Conservation (phyloP, 371 early-diverging fungal species). For the Actinomucor elegans region DNA sequence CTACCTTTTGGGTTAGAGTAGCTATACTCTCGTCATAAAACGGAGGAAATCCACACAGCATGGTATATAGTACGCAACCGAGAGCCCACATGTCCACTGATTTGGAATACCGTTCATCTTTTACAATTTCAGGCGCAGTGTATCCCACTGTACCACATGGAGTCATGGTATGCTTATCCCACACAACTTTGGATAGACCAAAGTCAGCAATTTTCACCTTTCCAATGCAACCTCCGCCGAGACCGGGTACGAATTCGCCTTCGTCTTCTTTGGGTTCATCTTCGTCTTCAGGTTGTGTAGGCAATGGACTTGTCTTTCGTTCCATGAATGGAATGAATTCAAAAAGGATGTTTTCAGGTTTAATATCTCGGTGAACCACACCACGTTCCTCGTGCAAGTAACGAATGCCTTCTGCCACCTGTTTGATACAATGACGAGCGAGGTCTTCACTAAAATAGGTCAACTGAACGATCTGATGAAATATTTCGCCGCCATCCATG, state of each 20-base stretch:
- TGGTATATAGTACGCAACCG: slow-evolving; percentile 89
- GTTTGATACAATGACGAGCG: slow-evolving; percentile 79
- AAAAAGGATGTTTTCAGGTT: slow-evolving; percentile 94
- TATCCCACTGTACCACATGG: slow-evolving; percentile 93
- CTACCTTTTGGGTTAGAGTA: slow-evolving; percentile 75
- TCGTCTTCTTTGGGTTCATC: slow-evolving; percentile 71
- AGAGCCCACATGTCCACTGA: slow-evolving; percentile 94
- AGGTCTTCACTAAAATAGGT: slow-evolving; percentile 79
- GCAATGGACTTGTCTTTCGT: slow-evolving; percentile 35
- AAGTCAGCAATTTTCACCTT: slow-evolving; percentile 86
- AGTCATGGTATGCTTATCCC: slow-evolving; percentile 81
- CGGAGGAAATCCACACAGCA: slow-evolving; percentile 90
- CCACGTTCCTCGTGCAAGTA: slow-evolving; percentile 88
- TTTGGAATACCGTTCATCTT: slow-evolving; percentile 78
- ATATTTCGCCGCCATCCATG: slow-evolving; percentile 85
- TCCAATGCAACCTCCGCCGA: slow-evolving; percentile 84
- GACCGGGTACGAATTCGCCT: slow-evolving; percentile 67
- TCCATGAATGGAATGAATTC: slow-evolving; percentile 69
- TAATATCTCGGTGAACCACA: slow-evolving; percentile 92
- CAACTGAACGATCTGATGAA: slow-evolving; percentile 78
- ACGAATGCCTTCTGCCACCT: slow-evolving; percentile 87
- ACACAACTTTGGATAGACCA: slow-evolving; percentile 80
- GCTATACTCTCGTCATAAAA: slow-evolving; percentile 84
- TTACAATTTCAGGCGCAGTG: slow-evolving; percentile 90
- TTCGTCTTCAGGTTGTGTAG: slow-evolving; percentile 32